Evolutionary conservation across 805 yeast genomes (phyloP), one percentile per base, ranked within the genome.

Genomic region (Saccharomycopsis amapae): DNA sequence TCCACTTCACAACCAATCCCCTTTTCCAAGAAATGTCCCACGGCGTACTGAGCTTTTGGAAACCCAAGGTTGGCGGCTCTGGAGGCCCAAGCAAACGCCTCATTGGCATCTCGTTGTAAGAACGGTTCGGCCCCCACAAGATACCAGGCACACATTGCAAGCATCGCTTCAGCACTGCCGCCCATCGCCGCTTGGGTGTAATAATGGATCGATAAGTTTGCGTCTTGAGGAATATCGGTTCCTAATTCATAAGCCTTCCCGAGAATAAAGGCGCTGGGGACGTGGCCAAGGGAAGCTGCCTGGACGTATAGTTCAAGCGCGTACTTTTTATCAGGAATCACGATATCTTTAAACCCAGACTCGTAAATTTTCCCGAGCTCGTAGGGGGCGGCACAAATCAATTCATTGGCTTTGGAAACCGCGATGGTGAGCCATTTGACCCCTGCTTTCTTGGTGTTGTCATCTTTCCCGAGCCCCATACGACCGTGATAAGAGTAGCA

Each of bases 141-240:
- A 61, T 90, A 93, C 97, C 97, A 93, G 1, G 97, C 96, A 62
- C 97, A 89, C 67, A 90, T 70, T 1, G 95, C 89, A 57, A 90
- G 69, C 95, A 90, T 93, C 9, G 95, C 81, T 40, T 76, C 79
- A 1, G 95, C 75, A 61, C 93, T 95, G 5, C 96, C 96, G 3
- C 81, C 81, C 25, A 81, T 62, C 0, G 97, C 96, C 0, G 96
- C 96, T 53, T 84, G 79, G 0, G 95, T 88, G 62, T 86, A 90
- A 61, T 89, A 90, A 61, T 93, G 97, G 37, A 93, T 85, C 1
- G 95, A 83, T 40, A 90, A 68, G 53, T 85, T 82, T 1, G 88
- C 69, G 61, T 93, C 95, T 50, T 78, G 83, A 2, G 86, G 84
- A 48, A 76, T 59, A 55, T 69, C 68, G 5, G 84, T 32, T 5